phyloP scores from a whole-genome alignment of 768 basidiomycete species.

The Suillus clintonianus region DNA sequence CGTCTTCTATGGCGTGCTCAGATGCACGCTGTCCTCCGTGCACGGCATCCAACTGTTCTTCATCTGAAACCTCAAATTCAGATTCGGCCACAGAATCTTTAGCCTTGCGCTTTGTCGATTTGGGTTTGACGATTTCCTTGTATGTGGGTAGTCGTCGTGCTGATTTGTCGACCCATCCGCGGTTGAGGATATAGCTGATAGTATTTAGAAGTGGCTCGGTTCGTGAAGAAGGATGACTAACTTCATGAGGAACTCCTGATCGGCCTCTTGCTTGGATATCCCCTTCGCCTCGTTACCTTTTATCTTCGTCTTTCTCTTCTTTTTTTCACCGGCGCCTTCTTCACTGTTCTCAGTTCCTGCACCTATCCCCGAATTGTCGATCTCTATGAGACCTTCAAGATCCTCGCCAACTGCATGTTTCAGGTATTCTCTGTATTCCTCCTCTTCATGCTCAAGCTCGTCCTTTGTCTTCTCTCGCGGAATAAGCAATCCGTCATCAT shows the following conservation, averaged over 20 bases:
- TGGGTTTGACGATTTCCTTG: conserved; percentile 62
- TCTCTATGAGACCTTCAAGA: conserved; percentile 64
- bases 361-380: conserved; percentile 32
- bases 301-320: conserved; percentile 34
- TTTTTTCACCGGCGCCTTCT: conserved; percentile 26
- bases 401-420: conserved; percentile 80
- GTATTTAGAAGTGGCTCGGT: not conserved
- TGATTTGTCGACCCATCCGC: conserved; percentile 92
- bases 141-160: conserved; percentile 81
- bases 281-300: conserved; percentile 33
- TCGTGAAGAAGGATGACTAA: conserved; percentile 39
- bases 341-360: conserved; percentile 27
- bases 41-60: conserved; percentile 25
- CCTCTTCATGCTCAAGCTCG: conserved; percentile 75
- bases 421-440: conserved; percentile 83
- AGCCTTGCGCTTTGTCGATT: conserved; percentile 13
- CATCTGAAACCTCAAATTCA: conserved; percentile 15
- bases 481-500: conserved; percentile 67
- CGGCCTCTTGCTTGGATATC: conserved; percentile 22
- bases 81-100: conserved; percentile 17
- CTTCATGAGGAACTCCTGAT: conserved; percentile 86
- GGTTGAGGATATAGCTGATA: conserved; percentile 89
- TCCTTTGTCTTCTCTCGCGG: conserved; percentile 78
- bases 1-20: conserved; percentile 46
- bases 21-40: conserved; percentile 28